Percentiles rank a stretch among this genome's conserved stretches.
These are phyloP conservation scores for Tranzscheliella williamsii DNA, from an alignment of 1,284 basidiomycete species.

Conservation along the genomic window DNA sequence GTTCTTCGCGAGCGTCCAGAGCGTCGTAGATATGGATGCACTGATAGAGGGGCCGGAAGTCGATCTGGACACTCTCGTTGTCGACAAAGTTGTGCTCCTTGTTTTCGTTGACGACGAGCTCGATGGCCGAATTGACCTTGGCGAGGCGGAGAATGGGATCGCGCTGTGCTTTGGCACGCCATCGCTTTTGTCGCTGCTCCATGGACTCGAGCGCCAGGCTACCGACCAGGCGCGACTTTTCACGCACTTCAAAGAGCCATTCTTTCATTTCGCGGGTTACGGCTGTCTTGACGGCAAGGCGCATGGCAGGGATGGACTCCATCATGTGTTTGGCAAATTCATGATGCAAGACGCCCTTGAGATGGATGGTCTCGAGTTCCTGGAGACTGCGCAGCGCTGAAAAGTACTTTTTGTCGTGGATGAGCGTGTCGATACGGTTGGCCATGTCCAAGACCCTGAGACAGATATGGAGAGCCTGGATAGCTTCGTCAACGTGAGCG, in stretches of 20 bases:
- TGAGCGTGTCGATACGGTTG: constrained; percentile 89
- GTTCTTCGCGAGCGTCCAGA: constrained; percentile 82
- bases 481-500: constrained; percentile 90
- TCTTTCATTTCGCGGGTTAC: constrained; percentile 94
- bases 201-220: constrained; percentile 86
- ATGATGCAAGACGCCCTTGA: constrained; percentile 79
- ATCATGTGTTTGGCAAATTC: constrained; percentile 90
- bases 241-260: constrained; percentile 93
- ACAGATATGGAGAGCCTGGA: constrained; percentile 90
- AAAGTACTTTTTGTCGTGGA: constrained; percentile 88
- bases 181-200: constrained; percentile 79
- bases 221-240: constrained; percentile 83
- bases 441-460: constrained; percentile 89
- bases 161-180: constrained; percentile 66
- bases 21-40: constrained; percentile 96
- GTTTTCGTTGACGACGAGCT: constrained; percentile 89
- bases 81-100: constrained; percentile 90
- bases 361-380: constrained; percentile 79
- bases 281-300: constrained; percentile 84
- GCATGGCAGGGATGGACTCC: constrained; percentile 85
- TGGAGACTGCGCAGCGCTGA: constrained; percentile 70
- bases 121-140: constrained; percentile 90
- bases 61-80: constrained; percentile 82
- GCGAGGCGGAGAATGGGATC: constrained; percentile 67
- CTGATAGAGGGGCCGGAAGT: constrained; percentile 93